Conservation (phyloP, 257 asterid genomes). For the Salvia rosmarinus region DNA sequence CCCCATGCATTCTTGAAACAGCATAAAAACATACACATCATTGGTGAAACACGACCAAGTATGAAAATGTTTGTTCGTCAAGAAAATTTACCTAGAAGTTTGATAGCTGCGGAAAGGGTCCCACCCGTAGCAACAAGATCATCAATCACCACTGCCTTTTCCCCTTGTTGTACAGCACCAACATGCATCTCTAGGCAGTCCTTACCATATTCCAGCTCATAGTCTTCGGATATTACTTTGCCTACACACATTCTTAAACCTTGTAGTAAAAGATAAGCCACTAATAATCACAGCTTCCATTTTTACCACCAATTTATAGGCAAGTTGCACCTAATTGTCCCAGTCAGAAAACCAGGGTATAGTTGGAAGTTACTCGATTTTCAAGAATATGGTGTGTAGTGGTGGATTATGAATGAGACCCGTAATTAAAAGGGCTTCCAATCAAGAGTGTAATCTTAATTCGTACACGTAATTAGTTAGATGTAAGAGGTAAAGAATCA, state of each 20-base stretch:
- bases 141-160: slow-evolving; percentile 68
- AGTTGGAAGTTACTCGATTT: too few species aligned
- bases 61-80: not conserved
- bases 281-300: too few species aligned
- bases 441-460: not conserved
- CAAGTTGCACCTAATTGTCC: not conserved
- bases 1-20: slow-evolving; percentile 59
- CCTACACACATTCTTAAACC: slow-evolving; percentile 44
- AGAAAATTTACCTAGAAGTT: slow-evolving; percentile 56
- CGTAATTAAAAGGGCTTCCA: not conserved
- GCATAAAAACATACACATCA: not conserved
- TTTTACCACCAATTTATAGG: not conserved
- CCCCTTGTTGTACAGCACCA: slow-evolving; percentile 68
- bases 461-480: too few species aligned
- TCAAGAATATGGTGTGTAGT: too few species aligned
- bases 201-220: slow-evolving; percentile 80
- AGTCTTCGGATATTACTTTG: slow-evolving; percentile 57
- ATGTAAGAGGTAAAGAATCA: not conserved
- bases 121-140: slow-evolving; percentile 93
- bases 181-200: slow-evolving; percentile 83
- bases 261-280: not conserved
- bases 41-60: not conserved
- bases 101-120: slow-evolving; percentile 77
- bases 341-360: too few species aligned
- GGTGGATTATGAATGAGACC: too few species aligned